Base-by-base conservation (phyloP, 2,329 filamentous ascomycete species). In the Cladosporium sp. region DNA sequence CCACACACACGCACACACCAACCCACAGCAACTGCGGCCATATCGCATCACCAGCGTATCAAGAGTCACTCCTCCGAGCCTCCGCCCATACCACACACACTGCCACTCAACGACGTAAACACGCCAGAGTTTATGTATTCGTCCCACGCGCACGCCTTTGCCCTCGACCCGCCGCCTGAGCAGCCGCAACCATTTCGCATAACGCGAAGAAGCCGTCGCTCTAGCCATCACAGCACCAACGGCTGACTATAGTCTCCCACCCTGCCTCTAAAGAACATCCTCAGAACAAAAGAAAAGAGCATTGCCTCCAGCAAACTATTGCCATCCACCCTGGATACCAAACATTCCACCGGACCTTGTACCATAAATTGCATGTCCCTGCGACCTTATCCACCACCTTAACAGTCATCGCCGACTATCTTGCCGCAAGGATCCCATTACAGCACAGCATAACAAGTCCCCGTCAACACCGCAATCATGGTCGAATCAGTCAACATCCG, bases 121-220 rank as follows among this genome's bases (percentile, higher is more conserved):
- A 57, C 58, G 51, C 55, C 60, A 62, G 61, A 59, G 89, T 95
- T 87, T 94, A 95, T 95, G 90, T 95, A 95, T 95, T 90, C 90
- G 88, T 86, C 88, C 88, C 86, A 86, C 84, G 82, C 82, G 83
- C 83, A 87, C 86, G 84, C 89, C 84, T 90, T 88, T 84, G 88
- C 85, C 88, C 85, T 92, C 85, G 84, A 85, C 78, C 84, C 85
- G 82, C 88, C 88, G 79, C 83, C 88, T 79, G 88, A 89, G 87
- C 88, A 94, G 87, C 89, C 91, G 83, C 59, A 62, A 56, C 80
- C 85, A 82, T 94, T 94, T 88, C 89, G 89, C 83, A 90, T 88
- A 86, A 80, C 84, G 84, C 85, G 87, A 81, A 94, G 88, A 84
- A 87, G 84, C 80, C 88, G 88, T 86, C 58, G 57, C 59, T 91